These are phyloP conservation scores for Beta lomatogona DNA, from an alignment of 179 eudicot genomes.

Conservation along the genomic window DNA sequence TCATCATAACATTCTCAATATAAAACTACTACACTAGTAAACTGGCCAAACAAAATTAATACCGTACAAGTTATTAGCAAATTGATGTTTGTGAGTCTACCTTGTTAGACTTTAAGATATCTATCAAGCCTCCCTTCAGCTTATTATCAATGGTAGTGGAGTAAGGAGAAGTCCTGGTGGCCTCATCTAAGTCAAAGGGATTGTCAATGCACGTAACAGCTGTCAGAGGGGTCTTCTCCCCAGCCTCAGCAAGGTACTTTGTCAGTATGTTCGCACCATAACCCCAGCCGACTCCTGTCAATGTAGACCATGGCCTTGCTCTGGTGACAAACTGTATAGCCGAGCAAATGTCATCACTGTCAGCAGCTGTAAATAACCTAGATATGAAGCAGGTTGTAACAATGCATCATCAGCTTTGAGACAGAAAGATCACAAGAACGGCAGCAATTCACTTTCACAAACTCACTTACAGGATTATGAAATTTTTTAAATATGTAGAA, in stretches of 20 bases:
- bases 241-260: slow-evolving; percentile 86
- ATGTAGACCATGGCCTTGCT: slow-evolving; percentile 89
- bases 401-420: slow-evolving; percentile 29
- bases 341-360: slow-evolving; percentile 90
- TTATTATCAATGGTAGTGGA: slow-evolving; percentile 43
- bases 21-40: neutral
- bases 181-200: slow-evolving; percentile 91
- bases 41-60: neutral
- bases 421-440: neutral
- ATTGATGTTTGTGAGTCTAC: slow-evolving; percentile 28
- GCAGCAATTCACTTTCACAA: neutral
- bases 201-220: slow-evolving; percentile 94
- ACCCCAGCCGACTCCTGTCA: slow-evolving; percentile 91
- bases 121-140: slow-evolving; percentile 66
- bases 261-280: slow-evolving; percentile 98
- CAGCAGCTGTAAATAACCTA: slow-evolving; percentile 99
- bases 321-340: slow-evolving; percentile 72
- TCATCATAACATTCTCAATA: neutral
- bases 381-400: slow-evolving; percentile 38
- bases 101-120: slow-evolving; percentile 78
- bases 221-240: slow-evolving; percentile 85
- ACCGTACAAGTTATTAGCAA: neutral
- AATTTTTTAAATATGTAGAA: neutral
- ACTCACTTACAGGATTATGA: neutral
- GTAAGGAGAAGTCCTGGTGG: slow-evolving; percentile 54